Percentiles rank a stretch among this genome's conserved stretches.
Evolutionary conservation across 805 yeast species (phyloP).

Genomic region (Wickerhamomyces tratensis): DNA sequence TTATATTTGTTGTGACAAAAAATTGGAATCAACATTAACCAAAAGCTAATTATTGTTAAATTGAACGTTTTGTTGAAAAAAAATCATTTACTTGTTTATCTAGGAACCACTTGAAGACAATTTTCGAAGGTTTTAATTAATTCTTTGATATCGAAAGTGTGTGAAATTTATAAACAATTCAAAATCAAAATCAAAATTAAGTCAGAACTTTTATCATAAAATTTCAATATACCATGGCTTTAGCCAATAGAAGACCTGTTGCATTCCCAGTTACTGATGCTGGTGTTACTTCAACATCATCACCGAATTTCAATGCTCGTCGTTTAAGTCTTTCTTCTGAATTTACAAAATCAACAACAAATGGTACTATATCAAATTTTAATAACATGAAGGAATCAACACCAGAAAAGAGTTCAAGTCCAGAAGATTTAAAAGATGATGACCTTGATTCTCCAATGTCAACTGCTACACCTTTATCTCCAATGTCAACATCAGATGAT

Average conservation of each 20-base stretch:
- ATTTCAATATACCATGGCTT: conserved; percentile 33
- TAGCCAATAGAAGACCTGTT: conserved; percentile 59
- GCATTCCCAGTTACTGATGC: conserved; percentile 33
- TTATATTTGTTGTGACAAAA: too few relatives aligned
- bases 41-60: too few relatives aligned
- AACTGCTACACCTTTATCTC: neutral
- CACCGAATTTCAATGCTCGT: conserved; percentile 20
- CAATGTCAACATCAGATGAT: conserved; percentile 1
- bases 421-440: conserved; percentile 13
- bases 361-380: neutral
- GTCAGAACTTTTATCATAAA: too few relatives aligned
- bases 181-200: too few relatives aligned
- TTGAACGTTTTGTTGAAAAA: too few relatives aligned
- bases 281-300: conserved; percentile 6
- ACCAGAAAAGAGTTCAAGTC: conserved; percentile 16
- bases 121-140: conserved; percentile 18
- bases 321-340: conserved; percentile 17
- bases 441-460: conserved; percentile 10
- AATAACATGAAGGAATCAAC: conserved; percentile 10
- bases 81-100: too few relatives aligned
- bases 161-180: neutral
- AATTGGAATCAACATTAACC: too few relatives aligned
- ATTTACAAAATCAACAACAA: conserved; percentile 1
- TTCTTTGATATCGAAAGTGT: conserved; percentile 8
- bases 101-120: neutral